These are phyloP conservation scores for Syncephalastrum monosporum DNA, from an alignment of 371 early-diverging fungal genomes.

Conservation along the genomic window DNA sequence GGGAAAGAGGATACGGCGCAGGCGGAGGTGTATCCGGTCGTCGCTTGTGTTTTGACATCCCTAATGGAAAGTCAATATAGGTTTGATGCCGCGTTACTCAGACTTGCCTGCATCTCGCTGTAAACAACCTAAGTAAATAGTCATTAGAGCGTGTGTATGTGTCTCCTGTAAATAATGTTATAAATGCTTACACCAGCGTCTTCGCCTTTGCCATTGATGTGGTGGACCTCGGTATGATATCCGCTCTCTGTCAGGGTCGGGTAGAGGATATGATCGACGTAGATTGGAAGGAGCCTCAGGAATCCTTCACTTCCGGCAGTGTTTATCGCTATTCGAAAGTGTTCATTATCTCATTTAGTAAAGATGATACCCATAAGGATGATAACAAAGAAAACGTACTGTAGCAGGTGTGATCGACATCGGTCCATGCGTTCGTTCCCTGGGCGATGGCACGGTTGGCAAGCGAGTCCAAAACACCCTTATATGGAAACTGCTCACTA, in stretches of 20 bases:
- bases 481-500: constrained; percentile 69
- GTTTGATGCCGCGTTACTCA: not conserved
- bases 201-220: constrained; percentile 56
- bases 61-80: constrained; percentile 2
- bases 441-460: constrained; percentile 70
- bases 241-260: constrained; percentile 67
- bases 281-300: constrained; percentile 55
- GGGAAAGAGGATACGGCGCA: constrained; percentile 63
- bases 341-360: not conserved
- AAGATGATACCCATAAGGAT: not conserved
- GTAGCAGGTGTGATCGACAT: constrained; percentile 62
- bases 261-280: constrained; percentile 68
- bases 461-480: constrained; percentile 69
- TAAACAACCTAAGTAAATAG: constrained; percentile 43
- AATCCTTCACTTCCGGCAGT: constrained; percentile 73
- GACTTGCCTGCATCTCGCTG: constrained; percentile 50
- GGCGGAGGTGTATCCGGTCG: constrained; percentile 47
- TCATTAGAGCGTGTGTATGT: not conserved
- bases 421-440: constrained; percentile 73
- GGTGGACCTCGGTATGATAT: constrained; percentile 65
- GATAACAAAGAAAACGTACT: constrained; percentile 30
- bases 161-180: not conserved
- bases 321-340: constrained; percentile 42
- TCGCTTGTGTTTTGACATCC: constrained; percentile 47
- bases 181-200: constrained; percentile 39